phyloP scores from a whole-genome alignment of 192 early-diverging fungal species.

The Tieghemiomyces parasiticus region DNA sequence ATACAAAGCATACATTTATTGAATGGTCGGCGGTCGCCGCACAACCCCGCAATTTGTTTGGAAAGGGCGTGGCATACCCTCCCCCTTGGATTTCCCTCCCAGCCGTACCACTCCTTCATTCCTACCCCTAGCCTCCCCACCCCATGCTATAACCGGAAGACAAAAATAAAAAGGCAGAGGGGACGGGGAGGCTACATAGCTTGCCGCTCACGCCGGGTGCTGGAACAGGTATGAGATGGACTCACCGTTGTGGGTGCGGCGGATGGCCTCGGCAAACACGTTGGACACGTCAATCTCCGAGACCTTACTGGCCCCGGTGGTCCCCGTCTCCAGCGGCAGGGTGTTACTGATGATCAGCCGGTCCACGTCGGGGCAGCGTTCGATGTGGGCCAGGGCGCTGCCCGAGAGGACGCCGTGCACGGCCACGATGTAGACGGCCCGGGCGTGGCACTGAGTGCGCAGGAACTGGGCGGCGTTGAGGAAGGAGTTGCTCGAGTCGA shows the following conservation, averaged over 20 bases:
- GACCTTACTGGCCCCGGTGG: conserved; percentile 41
- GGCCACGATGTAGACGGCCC: conserved; percentile 77
- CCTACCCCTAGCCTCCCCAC: too few species aligned
- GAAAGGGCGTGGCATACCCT: too few species aligned
- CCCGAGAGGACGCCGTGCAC: conserved; percentile 91
- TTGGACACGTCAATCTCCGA: conserved; percentile 72
- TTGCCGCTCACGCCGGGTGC: conserved; percentile 23
- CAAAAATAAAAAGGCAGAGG: too few species aligned
- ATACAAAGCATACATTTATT: too few species aligned
- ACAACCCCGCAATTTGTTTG: too few species aligned
- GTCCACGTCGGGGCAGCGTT: conserved; percentile 61
- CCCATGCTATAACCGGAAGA: too few species aligned
- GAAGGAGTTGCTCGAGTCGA: conserved; percentile 82
- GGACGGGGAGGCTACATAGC: too few species aligned
- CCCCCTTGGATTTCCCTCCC: too few species aligned
- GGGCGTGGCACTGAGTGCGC: conserved; percentile 64
- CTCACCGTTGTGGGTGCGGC: conserved; percentile 88
- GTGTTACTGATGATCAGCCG: conserved; percentile 82
- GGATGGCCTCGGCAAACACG: conserved; percentile 88
- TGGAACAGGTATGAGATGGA: conserved; percentile 82
- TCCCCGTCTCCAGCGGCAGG: conserved; percentile 37
- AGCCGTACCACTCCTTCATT: too few species aligned
- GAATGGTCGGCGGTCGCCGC: too few species aligned
- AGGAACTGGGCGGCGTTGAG: conserved; percentile 83
- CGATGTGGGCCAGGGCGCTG: conserved; percentile 70